Evolutionary conservation across 768 basidiomycete species (phyloP), one percentile per base, ranked within the genome.

Genomic region (Collybiopsis luxurians): DNA sequence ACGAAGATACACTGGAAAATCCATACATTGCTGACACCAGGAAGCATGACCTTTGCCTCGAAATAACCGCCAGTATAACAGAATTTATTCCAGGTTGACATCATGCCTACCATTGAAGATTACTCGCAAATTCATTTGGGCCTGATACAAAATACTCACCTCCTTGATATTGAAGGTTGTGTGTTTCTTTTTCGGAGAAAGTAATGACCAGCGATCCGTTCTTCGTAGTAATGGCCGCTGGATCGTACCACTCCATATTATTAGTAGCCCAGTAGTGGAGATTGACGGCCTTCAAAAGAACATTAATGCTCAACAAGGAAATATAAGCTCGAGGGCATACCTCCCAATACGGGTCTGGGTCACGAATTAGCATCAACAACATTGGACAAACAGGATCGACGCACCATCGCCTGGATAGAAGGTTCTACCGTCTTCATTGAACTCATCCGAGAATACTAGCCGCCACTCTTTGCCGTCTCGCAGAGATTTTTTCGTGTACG

Each of bases 241-340:
- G 92, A 61, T 90, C 88, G 68, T 95, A 94, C 92, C 92, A 96
- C 69, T 97, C 91, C 64, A 89, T 59, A 63, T 90, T 86, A 58
- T 83, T 82, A 3, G 89, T 86, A 53, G 79, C 68, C 78, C 78
- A 34, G 13, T 34, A 34, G 31, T 34, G 31, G 6, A 34, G 31
- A 34, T 34, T 34, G 5, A 34, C 31, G 13, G 31, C 31, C 31
- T 34, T n/a, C n/a, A n/a, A 13, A 34, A 34, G 13, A 13, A 34
- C 31, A 13, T 34, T 34, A 5, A 34, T 34, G n/a, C n/a, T n/a
- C n/a, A n/a, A n/a, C n/a, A 40, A 75, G 73, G 60, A 77, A 69
- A 26, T 80, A 70, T 39, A 58, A 54, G 15, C 55, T 42, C 31
- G 12, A 45, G 40, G 13, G 23, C 54, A n/a, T 9, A 55, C 88